phyloP scores from a whole-genome alignment of 345 rosid genomes.

The Eucalyptus melliodora region DNA sequence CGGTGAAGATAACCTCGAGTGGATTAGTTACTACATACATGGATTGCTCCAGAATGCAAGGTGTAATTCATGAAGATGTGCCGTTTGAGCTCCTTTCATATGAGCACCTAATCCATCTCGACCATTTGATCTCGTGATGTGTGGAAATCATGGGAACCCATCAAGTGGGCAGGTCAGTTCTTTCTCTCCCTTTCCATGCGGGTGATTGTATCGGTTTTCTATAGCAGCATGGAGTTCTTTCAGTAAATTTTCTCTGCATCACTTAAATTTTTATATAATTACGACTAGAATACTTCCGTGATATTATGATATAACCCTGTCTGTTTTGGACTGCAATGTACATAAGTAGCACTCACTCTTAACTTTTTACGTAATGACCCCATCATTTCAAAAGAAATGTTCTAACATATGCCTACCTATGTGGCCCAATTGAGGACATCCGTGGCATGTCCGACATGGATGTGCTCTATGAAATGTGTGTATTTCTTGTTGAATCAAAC shows the following conservation, averaged over 20 bases:
- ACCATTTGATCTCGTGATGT: background rate
- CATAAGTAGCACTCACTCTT: background rate
- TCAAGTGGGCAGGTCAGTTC: background rate
- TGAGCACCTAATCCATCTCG: background rate
- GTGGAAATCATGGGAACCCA: background rate
- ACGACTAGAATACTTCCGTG: fast-evolving
- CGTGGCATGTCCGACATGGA: background rate
- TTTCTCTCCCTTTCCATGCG: background rate
- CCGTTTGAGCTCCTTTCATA: background rate
- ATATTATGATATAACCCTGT: background rate
- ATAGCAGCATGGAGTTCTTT: background rate
- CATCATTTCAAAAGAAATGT: background rate
- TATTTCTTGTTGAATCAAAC: background rate
- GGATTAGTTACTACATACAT: background rate
- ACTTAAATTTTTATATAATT: background rate
- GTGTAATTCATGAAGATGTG: background rate
- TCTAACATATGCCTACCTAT: background rate
- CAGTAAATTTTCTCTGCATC: background rate
- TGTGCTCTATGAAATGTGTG: background rate
- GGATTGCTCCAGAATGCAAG: background rate
- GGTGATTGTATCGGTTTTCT: background rate
- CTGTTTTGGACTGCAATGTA: background rate
- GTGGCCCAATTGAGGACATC: background rate
- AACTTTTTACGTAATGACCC: background rate
- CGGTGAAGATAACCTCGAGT: background rate